Conservation (phyloP, 148 eudicot species). For the Vaccinium corymbosum region DNA sequence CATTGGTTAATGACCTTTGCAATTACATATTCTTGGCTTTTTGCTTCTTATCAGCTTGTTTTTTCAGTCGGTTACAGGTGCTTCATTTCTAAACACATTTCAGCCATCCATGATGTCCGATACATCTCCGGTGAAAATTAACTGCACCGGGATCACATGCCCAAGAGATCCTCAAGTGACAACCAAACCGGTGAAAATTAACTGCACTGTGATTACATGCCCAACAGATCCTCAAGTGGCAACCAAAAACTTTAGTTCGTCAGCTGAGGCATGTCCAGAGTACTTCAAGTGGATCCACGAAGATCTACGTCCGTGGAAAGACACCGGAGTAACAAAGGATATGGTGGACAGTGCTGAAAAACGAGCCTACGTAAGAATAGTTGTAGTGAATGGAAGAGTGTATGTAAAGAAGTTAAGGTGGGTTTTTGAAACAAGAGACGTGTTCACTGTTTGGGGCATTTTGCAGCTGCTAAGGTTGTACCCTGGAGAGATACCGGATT, state of each 20-base stretch:
- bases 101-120: not conserved
- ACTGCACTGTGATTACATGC: not conserved
- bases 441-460: slow-evolving; percentile 50
- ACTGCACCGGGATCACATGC: not conserved
- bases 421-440: slow-evolving; percentile 47
- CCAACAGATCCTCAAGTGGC: not conserved
- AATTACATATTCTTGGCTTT: too few species aligned
- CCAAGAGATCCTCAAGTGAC: too few species aligned
- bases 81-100: slow-evolving; percentile 1
- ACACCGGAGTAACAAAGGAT: slow-evolving; percentile 44
- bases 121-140: not conserved
- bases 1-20: not conserved
- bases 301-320: slow-evolving; percentile 61
- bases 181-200: too few species aligned
- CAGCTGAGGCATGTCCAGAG: slow-evolving; percentile 35
- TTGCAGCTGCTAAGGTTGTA: slow-evolving; percentile 42
- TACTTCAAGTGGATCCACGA: slow-evolving; percentile 70
- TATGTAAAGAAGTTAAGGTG: slow-evolving; percentile 36
- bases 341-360: slow-evolving; percentile 38
- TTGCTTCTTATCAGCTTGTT: not conserved
- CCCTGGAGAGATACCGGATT: slow-evolving; percentile 46
- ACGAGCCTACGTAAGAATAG: slow-evolving; percentile 36
- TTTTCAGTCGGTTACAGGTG: slow-evolving; percentile 25
- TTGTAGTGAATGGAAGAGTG: slow-evolving; percentile 48
- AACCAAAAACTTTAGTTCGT: not conserved